Evolutionary conservation across 345 rosid genomes (phyloP), one percentile per base, ranked within the genome.

Genomic region (Microthlaspi erraticum): DNA sequence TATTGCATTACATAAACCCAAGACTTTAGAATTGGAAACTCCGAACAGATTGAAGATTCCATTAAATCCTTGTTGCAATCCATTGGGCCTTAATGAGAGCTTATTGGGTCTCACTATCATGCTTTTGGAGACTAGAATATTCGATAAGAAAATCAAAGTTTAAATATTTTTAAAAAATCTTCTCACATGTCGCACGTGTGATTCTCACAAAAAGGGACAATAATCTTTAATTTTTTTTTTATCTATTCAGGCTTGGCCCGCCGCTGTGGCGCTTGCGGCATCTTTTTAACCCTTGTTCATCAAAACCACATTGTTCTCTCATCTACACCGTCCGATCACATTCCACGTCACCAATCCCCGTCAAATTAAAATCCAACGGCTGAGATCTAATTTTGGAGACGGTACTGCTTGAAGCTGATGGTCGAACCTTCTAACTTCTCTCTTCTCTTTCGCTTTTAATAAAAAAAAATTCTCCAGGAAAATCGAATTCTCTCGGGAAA

Each of bases 291-390:
- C 31, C 55, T 58, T 66, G 5, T 57, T 76, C 79, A 70, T 64
- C 66, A 59, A 63, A 74, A 79, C 75, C 73, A 71, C 80, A 65
- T 72, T 62, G 78, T 76, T 74, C 66, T 70, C 56, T 72, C 54
- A 56, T 37, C 9, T 18, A 5, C 23, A 61, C 91, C 86, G 85
- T 86, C 20, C 19, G 84, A 86, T 88, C 18, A 8, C 0, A 5
- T 4, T 6, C 82, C 89, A 86, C 83, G 85, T 86, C 88, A 86
- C 0, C 73, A 7, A 82, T 86, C 87, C 81, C 73, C 81, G 78
- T 83, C 57, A 20, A 58, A n/a, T 46, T 50, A 2, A 38, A 10
- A 72, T 77, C 84, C 73, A 50, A 87, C 90, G 96, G 93, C 52
- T 70, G 4, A 59, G 93, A 87, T 90, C 77, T 34, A 51, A 71